Base-by-base conservation (phyloP, 108 stramenopile genomes). In the Schizochytrium sp. region DNA sequence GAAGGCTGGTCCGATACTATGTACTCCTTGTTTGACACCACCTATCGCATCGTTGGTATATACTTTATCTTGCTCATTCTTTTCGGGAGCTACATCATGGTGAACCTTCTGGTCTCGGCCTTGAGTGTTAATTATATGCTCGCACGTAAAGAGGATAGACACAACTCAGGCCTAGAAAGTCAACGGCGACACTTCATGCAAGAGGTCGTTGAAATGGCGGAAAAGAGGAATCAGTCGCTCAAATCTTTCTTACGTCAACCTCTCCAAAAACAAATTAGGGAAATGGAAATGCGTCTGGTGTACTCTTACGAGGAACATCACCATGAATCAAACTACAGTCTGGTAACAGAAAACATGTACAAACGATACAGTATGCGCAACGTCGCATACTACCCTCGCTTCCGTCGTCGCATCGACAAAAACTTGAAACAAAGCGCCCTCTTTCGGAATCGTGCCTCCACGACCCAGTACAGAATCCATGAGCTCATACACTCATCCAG, bases 31-130 rank as follows among this genome's bases (percentile, higher is more conserved):
- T 83, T 83, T 3, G 76, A 83, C 76, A 83, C 76, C 10, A 90
- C 92, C 50, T 19, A 19, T 17, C 72, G 91, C 4, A 57, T 89
- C n/a, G 87, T 89, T 12, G 72, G 90, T 28, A 49, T 94, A 8
- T 96, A 92, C 89, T 94, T 94, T 88, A 61, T 91, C 10, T 56
- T 92, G 3, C 92, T 95, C 17, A 93, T 96, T 46, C 44, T 94
- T 5, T 88, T 95, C 55, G 95, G 95, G 44, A 90, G 92, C n/a
- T 93, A 92, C 60, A 92, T 96, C 90, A 89, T 92, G 17, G 87
- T 96, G 28, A 96, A 95, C 76, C 91, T 96, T 8, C 72, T 95
- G 49, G 92, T 96, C 41, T 95, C 95, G 10, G 96, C 95, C 10
- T 91, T 96, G 55, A 88, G 72, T 4, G 89, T 72, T 61, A 89